These are phyloP conservation scores for Oryza coarctata DNA, from an alignment of 176 grass and related monocot genomes.

Conservation along the genomic window DNA sequence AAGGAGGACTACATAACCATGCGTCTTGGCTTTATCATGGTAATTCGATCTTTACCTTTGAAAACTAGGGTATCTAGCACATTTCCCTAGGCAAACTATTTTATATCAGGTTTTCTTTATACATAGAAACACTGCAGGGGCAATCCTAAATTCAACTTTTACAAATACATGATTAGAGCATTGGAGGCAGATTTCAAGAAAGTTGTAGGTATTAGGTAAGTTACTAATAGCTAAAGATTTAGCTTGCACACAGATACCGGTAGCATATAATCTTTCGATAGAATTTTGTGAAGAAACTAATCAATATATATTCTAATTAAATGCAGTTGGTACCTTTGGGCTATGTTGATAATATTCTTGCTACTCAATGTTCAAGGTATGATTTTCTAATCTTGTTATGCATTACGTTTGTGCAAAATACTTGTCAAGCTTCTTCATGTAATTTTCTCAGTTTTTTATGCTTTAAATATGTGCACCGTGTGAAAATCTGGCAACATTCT, in stretches of 20 bases:
- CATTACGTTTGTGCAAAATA: background rate
- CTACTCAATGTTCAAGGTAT: slow-evolving; percentile 81
- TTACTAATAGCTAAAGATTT: background rate
- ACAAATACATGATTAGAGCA: slow-evolving; percentile 85
- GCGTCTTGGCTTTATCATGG: slow-evolving; percentile 86
- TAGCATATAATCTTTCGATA: background rate
- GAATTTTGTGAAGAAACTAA: background rate
- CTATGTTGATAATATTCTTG: slow-evolving; percentile 77
- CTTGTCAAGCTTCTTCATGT: background rate
- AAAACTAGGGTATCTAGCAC: background rate
- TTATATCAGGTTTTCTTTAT: background rate
- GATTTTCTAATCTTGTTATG: too few relatives aligned
- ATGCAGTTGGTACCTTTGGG: slow-evolving; percentile 92
- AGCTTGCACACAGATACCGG: background rate
- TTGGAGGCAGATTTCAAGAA: slow-evolving; percentile 80
- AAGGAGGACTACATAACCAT: slow-evolving; percentile 70
- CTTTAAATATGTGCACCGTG: too few relatives aligned
- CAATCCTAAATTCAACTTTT: slow-evolving; percentile 78
- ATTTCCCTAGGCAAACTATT: background rate
- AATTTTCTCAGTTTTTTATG: background rate
- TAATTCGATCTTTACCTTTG: background rate
- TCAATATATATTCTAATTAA: slow-evolving; percentile 3
- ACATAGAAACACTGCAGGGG: slow-evolving; percentile 64
- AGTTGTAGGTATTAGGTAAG: slow-evolving; percentile 90
- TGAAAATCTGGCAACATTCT: background rate